A percentile compares a stretch with the other conserved stretches of the same genome.
These are phyloP conservation scores for Lichtheimia ornata DNA, from an alignment of 371 early-diverging fungal species.

Conservation along the genomic window DNA sequence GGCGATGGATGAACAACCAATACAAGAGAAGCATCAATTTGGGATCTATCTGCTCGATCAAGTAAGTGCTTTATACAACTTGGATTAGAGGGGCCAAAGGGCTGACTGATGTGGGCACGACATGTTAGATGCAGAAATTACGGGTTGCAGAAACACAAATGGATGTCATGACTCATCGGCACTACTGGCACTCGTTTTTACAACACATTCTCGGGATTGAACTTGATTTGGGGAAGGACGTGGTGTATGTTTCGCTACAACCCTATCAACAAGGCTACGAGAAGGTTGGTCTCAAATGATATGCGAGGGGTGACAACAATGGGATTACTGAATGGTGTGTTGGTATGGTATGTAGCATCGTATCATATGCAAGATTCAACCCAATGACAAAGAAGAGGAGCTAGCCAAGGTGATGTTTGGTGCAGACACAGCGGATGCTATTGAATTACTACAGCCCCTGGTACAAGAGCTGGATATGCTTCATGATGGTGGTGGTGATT, in stretches of 20 bases:
- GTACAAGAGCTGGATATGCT: conserved; percentile 4
- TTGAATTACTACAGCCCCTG: not conserved
- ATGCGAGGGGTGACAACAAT: no score
- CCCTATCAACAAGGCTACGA: conserved; percentile 7
- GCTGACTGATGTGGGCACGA: not conserved
- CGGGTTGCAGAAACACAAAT: not conserved
- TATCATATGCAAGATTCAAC: not conserved
- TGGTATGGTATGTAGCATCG: not conserved
- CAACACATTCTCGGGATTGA: not conserved
- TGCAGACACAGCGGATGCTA: not conserved
- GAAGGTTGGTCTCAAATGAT: not conserved
- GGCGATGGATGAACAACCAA: conserved; percentile 17
- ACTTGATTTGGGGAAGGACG: no score
- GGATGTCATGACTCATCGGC: not conserved
- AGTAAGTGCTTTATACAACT: conserved; percentile 11
- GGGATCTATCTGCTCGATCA: conserved; percentile 50
- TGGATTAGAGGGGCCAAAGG: not conserved
- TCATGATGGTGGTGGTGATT: not conserved
- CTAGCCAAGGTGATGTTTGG: not conserved
- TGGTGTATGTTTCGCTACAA: not conserved
- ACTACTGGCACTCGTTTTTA: not conserved
- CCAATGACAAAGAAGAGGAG: not conserved
- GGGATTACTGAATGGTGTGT: no score
- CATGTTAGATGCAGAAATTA: not conserved
- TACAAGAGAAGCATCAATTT: conserved; percentile 24